A percentile compares a stretch with the other conserved stretches of the same genome.
Conservation (phyloP, 495 filamentous ascomycete species). For the Pyrenula massariospora region DNA sequence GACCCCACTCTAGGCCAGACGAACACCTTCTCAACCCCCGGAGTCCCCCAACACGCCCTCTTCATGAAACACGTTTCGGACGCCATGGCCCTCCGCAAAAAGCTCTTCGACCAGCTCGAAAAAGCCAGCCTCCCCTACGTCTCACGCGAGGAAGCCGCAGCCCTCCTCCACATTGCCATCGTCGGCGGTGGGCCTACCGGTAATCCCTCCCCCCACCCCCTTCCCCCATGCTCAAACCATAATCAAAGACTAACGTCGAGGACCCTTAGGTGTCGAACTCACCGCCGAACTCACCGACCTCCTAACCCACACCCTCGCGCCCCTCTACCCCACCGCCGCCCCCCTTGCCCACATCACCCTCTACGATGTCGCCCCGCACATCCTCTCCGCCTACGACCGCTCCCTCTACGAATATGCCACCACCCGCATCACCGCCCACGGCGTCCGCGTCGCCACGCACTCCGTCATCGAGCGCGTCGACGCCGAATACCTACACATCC, state of each 20-base stretch:
- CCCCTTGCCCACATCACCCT: slow-evolving; percentile 52
- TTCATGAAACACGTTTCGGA: slow-evolving; percentile 71
- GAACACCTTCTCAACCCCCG: slow-evolving; percentile 62
- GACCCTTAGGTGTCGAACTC: slow-evolving; percentile 40
- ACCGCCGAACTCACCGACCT: slow-evolving; percentile 68
- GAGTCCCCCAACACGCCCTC: slow-evolving; percentile 60
- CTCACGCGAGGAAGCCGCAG: slow-evolving; percentile 36
- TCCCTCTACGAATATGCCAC: background rate
- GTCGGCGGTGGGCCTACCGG: slow-evolving; percentile 71
- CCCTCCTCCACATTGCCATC: slow-evolving; percentile 59
- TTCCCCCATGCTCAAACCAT: too few relatives aligned
- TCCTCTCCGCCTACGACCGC: slow-evolving; percentile 16
- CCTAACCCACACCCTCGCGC: slow-evolving; percentile 50
- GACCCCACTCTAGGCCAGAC: slow-evolving; percentile 7
- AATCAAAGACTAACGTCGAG: too few relatives aligned
- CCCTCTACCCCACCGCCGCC: slow-evolving; percentile 50
- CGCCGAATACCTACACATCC: background rate
- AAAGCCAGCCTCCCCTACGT: slow-evolving; percentile 47
- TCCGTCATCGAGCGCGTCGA: background rate
- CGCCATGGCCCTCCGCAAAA: slow-evolving; percentile 47
- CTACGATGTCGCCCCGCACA: slow-evolving; percentile 60
- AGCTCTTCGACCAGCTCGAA: slow-evolving; percentile 52
- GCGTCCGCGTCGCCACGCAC: background rate
- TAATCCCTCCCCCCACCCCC: too few relatives aligned
- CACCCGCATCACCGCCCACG: background rate